Conservation (phyloP, 805 yeast species). For the Cyberlindnera petersonii region DNA sequence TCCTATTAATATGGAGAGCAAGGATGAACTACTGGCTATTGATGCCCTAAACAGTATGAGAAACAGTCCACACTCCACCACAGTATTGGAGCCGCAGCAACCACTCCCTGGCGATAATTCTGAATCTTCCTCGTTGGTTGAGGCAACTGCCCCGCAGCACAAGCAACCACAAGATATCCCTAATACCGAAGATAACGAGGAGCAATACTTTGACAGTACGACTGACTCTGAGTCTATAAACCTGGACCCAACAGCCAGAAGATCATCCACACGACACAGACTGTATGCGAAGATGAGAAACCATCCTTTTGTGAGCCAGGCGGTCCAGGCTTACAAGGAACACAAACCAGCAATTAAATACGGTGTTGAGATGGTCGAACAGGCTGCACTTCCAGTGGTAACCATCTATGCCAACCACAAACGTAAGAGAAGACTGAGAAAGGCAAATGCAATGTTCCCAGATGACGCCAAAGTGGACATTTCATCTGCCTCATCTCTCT, state of each 20-base stretch:
- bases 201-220: constrained; percentile 3
- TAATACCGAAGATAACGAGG: constrained; percentile 8
- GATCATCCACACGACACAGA: constrained; percentile 18
- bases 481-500: constrained; percentile 6
- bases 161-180: not conserved
- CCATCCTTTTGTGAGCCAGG: constrained; percentile 32
- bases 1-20: constrained; percentile 1
- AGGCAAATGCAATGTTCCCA: constrained; percentile 28
- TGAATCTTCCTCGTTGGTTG: not conserved
- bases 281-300: constrained; percentile 42
- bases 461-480: constrained; percentile 25
- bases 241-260: constrained; percentile 1
- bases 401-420: constrained; percentile 39
- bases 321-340: constrained; percentile 31
- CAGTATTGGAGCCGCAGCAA: constrained; percentile 1
- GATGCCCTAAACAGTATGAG: constrained; percentile 27
- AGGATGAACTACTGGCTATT: constrained; percentile 21
- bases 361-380: constrained; percentile 58
- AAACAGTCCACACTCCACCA: constrained; percentile 19
- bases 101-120: not conserved
- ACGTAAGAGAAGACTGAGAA: constrained; percentile 36
- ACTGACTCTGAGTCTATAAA: constrained; percentile 12
- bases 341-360: constrained; percentile 48
- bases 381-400: constrained; percentile 52
- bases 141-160: not conserved